Evolutionary conservation across 495 filamentous ascomycete genomes (phyloP), one percentile per base, ranked within the genome.

Genomic region (Xylaria flabelliformis): DNA sequence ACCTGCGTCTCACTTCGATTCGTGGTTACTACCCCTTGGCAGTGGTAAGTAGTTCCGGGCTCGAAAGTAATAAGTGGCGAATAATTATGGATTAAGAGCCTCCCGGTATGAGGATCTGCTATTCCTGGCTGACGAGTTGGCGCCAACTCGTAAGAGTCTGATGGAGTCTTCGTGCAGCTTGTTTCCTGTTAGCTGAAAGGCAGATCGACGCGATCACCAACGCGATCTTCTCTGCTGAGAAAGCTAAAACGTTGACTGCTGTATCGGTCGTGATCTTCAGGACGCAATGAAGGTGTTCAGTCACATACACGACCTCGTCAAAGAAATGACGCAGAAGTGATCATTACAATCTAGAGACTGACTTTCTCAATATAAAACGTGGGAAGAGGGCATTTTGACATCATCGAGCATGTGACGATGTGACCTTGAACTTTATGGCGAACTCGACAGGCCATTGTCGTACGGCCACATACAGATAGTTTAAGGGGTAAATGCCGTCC

Each of bases 201-300:
- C 42, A 56, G 65, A 67, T 67, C 65, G n/a, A n/a, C 65, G 50
- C 8, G 65, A 67, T 67, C 65, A 67, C 56, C 65, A 12, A n/a
- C 65, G 50, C 8, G 65, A 67, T 67, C 65, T 67, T 67, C 65
- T 55, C 36, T 56, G 65, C 65, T 67, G 65, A 67, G 56, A 51
- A 67, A 67, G 19, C 65, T 67, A 56, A 67, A 42, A 26, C 19
- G 10, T 41, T 17, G 15, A 56, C 4, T 21, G 17, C n/a, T 15
- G 10, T 61, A 39, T 12, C 17, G 7, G 58, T 41, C 58, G 29
- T 51, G 65, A 67, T 67, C 65, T 26, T 67, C 65, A 44, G 65
- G 34, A 32, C 65, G 50, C 34, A 15, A 67, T 44, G 36, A 17
- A 50, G 50, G 34, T 19, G 1, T n/a, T 29, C 21, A 6, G 26